These are phyloP conservation scores for Anthracocystis panici-leucophaei DNA, from an alignment of 1,284 basidiomycete genomes.

Conservation along the genomic window DNA sequence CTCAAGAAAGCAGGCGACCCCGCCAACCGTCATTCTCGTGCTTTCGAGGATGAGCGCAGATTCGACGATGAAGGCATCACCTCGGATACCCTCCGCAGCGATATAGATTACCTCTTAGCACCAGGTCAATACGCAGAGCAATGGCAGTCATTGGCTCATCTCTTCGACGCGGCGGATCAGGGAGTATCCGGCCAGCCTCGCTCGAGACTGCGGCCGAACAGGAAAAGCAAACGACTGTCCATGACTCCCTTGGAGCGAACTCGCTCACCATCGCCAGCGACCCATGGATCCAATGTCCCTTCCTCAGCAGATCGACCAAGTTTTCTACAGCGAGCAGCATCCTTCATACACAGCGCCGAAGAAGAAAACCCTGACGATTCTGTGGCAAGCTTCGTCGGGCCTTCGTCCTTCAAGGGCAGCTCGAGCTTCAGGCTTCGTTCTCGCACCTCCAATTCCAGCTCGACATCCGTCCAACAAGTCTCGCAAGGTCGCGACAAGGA, in stretches of 20 bases:
- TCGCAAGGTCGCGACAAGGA: neutral
- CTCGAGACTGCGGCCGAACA: constrained; percentile 11
- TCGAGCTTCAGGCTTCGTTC: constrained; percentile 43
- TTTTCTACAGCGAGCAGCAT: neutral
- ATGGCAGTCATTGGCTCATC: constrained; percentile 59
- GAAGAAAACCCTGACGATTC: constrained; percentile 37
- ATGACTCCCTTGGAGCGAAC: neutral
- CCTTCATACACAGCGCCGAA: constrained; percentile 6
- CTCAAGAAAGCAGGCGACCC: constrained; percentile 16
- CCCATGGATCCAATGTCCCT: neutral
- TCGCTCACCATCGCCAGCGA: neutral
- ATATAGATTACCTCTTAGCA: constrained; percentile 33
- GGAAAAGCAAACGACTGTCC: constrained; percentile 32
- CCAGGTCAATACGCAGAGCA: constrained; percentile 54
- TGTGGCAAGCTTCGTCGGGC: constrained; percentile 26
- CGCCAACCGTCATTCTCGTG: constrained; percentile 29
- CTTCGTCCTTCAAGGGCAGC: constrained; percentile 32
- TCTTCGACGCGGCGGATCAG: constrained; percentile 41
- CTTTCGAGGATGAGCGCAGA: constrained; percentile 36
- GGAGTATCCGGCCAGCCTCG: constrained; percentile 9
- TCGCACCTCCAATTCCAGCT: constrained; percentile 16
- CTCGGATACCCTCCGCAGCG: constrained; percentile 43
- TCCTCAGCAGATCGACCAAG: neutral
- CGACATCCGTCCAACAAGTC: neutral
- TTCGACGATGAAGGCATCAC: constrained; percentile 60